These are phyloP conservation scores for Wickerhamomyces tratensis DNA, from an alignment of 805 yeast species.

Conservation along the genomic window DNA sequence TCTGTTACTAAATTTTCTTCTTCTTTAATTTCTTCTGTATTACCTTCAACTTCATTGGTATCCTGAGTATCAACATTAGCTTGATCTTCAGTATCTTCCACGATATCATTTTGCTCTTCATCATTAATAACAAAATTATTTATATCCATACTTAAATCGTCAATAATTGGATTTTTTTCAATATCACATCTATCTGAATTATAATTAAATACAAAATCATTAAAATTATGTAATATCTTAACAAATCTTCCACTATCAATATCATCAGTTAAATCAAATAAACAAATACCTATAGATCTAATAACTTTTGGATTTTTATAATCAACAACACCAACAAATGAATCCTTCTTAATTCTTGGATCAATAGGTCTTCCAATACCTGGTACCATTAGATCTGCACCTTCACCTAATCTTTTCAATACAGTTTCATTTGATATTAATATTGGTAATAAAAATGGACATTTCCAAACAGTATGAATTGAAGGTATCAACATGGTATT, in stretches of 20 bases:
- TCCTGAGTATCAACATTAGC: constrained; percentile 4
- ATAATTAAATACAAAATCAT: constrained; percentile 30
- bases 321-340: constrained; percentile 64
- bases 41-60: neutral
- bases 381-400: constrained; percentile 77
- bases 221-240: constrained; percentile 51
- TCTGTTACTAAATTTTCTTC: constrained; percentile 8
- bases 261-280: constrained; percentile 34
- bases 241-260: constrained; percentile 81
- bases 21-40: constrained; percentile 5
- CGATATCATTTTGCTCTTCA: constrained; percentile 2
- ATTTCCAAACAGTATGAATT: constrained; percentile 60
- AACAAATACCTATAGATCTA: constrained; percentile 63
- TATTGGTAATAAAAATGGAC: constrained; percentile 55
- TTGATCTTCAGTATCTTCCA: constrained; percentile 2
- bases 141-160: no score
- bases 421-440: constrained; percentile 70
- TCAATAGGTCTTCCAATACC: constrained; percentile 59
- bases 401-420: constrained; percentile 56
- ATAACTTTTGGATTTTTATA: constrained; percentile 49
- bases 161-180: no score
- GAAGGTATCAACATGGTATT: constrained; percentile 64
- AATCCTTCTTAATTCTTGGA: constrained; percentile 33
- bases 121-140: neutral
- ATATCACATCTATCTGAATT: constrained; percentile 23